Evolutionary conservation across 2,329 filamentous ascomycete genomes (phyloP).

Genomic region (Penicillium expansum): DNA sequence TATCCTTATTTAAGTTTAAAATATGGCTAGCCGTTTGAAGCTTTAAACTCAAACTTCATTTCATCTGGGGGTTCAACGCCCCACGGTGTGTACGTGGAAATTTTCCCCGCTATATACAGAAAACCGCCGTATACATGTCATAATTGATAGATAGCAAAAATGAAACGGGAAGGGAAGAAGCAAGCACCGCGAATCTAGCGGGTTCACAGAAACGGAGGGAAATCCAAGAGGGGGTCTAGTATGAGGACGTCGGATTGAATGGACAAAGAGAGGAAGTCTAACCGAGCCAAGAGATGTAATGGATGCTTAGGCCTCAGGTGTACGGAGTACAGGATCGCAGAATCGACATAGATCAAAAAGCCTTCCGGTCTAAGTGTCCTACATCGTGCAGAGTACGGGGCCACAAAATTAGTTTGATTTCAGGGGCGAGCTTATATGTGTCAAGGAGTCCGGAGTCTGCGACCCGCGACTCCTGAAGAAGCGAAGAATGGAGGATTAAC

Average conservation of each 20-base stretch:
- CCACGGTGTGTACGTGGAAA: background rate
- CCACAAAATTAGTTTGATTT: no score
- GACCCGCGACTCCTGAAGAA: background rate
- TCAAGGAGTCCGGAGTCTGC: background rate
- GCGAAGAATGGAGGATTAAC: background rate
- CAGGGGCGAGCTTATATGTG: no score
- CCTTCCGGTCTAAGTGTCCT: background rate
- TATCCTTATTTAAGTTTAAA: slow-evolving; percentile 3
- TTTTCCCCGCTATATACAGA: background rate
- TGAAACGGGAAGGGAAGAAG: background rate
- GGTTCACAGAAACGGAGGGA: background rate
- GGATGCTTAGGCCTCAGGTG: background rate
- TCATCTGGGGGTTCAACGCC: background rate
- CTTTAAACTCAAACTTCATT: background rate
- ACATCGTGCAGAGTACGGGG: background rate
- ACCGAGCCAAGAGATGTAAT: background rate
- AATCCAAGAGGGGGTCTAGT: background rate
- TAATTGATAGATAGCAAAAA: background rate
- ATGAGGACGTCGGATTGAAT: background rate
- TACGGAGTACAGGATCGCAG: background rate
- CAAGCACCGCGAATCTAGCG: background rate
- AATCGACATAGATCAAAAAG: background rate
- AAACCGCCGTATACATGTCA: slow-evolving; percentile 1
- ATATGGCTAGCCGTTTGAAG: background rate
- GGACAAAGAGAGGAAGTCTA: background rate